Base-by-base conservation (phyloP, 805 yeast species). In the Kazachstania taianensis region DNA sequence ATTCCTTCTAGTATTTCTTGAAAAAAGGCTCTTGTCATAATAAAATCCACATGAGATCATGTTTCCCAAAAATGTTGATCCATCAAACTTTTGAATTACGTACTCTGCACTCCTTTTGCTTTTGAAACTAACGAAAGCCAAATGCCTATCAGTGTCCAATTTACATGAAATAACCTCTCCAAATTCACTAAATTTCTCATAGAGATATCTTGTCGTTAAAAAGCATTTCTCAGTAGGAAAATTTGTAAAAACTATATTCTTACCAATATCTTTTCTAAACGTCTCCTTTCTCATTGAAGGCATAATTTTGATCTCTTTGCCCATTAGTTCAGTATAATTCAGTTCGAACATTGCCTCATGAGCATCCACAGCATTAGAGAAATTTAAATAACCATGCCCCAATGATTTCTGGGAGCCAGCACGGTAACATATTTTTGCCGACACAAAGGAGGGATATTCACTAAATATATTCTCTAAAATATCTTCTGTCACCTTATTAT, bases 361-460 rank as follows among this genome's bases (percentile, higher is more conserved):
- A 0, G 84, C 84, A 36, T 72, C 78, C 7, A 56, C 48, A 30
- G 63, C 62, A 4, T 53, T 57, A 6, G 59, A 56, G 51, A 78
- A 79, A 38, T 81, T 78, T 14, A 80, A 75, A 52, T 80, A 81
- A 0, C 85, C 92, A 55, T 81, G 79, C 2, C 85, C 81, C 38
- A 83, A 59, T 1, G 86, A 72, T 33, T 66, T 58, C 17, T 70
- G 70, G n/a, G 72, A 62, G 22, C 61, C 58, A 18, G 72, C 68
- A 45, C 74, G 73, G 37, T 65, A 59, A 44, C 85, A 75, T 28
- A 81, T 64, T 49, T 78, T 79, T 20, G 75, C 73, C 4, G 81
- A 71, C 10, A 67, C 52, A 12, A 78, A 63, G 0, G 76, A 63
- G 7, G 69, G 65, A 40, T 41, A 67, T 12, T 45, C 45, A 1